Evolutionary conservation across 1,139 yeast genomes (phyloP).

Genomic region (Scheffersomyces quercinus): DNA sequence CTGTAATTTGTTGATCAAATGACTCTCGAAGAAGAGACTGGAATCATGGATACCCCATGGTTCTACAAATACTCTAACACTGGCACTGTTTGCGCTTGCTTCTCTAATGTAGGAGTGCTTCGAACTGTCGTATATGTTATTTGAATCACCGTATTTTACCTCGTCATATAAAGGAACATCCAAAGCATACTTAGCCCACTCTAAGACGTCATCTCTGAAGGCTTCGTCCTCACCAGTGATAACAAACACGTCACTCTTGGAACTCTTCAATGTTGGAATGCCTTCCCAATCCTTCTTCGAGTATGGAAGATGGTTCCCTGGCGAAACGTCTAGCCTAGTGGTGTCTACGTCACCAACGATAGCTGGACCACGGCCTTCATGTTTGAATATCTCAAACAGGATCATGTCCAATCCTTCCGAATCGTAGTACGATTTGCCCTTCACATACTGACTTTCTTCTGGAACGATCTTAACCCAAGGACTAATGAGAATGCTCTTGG

Average conservation of each 20-base stretch:
- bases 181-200: constrained; percentile 37
- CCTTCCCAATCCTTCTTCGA: constrained; percentile 30
- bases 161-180: constrained; percentile 23
- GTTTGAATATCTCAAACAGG: constrained; percentile 9
- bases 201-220: constrained; percentile 42
- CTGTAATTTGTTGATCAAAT: constrained; percentile 6
- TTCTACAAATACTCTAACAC: constrained; percentile 31
- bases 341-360: constrained; percentile 16
- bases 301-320: constrained; percentile 18
- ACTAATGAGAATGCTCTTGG: constrained; percentile 32
- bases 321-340: constrained; percentile 17
- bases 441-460: constrained; percentile 12
- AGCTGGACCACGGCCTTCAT: constrained; percentile 5
- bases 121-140: constrained; percentile 19
- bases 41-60: constrained; percentile 50
- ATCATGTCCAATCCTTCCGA: constrained; percentile 35
- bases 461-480: constrained; percentile 41
- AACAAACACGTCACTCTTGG: constrained; percentile 29
- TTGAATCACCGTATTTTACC: constrained; percentile 26
- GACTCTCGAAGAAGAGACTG: constrained; percentile 33
- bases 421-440: constrained; percentile 39
- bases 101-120: constrained; percentile 17
- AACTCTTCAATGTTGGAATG: constrained; percentile 32
- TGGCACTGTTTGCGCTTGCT: constrained; percentile 13
- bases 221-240: constrained; percentile 46